Evolutionary conservation across 371 early-diverging fungal genomes (phyloP).

Genomic region (Mortierella sp.): DNA sequence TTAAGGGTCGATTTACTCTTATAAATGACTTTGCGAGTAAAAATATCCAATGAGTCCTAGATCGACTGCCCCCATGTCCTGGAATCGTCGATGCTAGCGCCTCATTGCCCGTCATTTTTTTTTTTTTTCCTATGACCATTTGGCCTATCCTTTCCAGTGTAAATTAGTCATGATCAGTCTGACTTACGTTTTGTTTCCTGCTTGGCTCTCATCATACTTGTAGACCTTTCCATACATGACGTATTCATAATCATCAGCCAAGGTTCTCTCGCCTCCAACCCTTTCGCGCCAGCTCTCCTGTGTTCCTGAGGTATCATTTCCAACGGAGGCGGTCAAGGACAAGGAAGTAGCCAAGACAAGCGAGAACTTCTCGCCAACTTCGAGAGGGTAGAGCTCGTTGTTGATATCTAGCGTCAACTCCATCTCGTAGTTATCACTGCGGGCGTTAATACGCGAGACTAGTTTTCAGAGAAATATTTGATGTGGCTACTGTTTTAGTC

Average conservation of each 20-base stretch:
- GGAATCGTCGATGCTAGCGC: neutral
- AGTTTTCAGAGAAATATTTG: neutral
- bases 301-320: conserved; percentile 62
- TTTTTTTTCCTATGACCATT: neutral
- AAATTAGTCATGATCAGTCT: too few species aligned
- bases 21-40: neutral
- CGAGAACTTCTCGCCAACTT: conserved; percentile 86
- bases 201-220: conserved; percentile 88
- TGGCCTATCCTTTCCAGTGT: too few species aligned
- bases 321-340: conserved; percentile 63
- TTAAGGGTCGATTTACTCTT: too few species aligned
- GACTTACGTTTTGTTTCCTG: conserved; percentile 79
- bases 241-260: conserved; percentile 97
- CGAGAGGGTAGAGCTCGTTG: conserved; percentile 91
- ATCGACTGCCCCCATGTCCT: neutral
- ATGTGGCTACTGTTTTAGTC: too few species aligned
- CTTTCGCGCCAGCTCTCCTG: conserved; percentile 75
- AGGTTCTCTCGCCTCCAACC: conserved; percentile 74
- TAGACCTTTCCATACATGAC: conserved; percentile 98
- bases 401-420: conserved; percentile 93
- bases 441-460: conserved; percentile 93
- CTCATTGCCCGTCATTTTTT: too few species aligned
- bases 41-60: neutral
- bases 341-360: conserved; percentile 86
- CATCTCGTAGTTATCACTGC: conserved; percentile 90